Percentiles rank a stretch among this genome's conserved stretches.
These are phyloP conservation scores for Pascua guehoae DNA, from an alignment of 1,284 basidiomycete genomes.

Conservation along the genomic window DNA sequence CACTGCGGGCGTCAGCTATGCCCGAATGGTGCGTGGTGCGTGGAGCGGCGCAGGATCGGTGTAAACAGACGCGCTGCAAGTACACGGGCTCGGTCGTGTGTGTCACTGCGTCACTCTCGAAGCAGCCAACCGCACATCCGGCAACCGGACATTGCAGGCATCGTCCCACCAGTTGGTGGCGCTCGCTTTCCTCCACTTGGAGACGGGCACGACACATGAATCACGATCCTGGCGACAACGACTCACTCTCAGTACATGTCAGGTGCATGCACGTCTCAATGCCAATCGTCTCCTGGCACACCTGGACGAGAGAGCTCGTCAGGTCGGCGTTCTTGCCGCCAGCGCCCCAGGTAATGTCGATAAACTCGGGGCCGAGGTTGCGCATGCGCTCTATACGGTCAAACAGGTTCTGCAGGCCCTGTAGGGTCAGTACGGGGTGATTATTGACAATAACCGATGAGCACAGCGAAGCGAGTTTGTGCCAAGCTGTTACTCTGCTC, in stretches of 20 bases:
- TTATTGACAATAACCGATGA: not conserved
- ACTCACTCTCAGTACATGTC: slow-evolving; percentile 84
- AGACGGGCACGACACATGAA: not conserved
- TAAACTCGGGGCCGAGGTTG: slow-evolving; percentile 90
- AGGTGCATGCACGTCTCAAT: slow-evolving; percentile 98
- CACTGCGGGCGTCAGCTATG: slow-evolving; percentile 52
- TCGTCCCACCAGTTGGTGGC: too few relatives aligned
- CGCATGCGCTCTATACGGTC: slow-evolving; percentile 99
- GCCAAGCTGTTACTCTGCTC: not conserved
- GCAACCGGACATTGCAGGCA: too few relatives aligned
- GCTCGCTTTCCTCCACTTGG: too few relatives aligned
- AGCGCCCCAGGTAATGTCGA: slow-evolving; percentile 99
- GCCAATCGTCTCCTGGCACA: slow-evolving; percentile 84
- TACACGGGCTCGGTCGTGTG: too few relatives aligned
- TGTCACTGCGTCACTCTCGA: too few relatives aligned
- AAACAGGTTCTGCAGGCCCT: slow-evolving; percentile 89
- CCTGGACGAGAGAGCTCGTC: slow-evolving; percentile 93
- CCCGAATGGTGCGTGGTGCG: too few relatives aligned
- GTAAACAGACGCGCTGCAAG: too few relatives aligned
- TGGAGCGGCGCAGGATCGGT: too few relatives aligned
- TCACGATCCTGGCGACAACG: not conserved
- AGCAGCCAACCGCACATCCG: not conserved
- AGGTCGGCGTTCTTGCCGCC: slow-evolving; percentile 90
- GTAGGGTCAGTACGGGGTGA: not conserved
- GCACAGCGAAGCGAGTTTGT: not conserved